Conservation (phyloP, 139 green algal species). For the Chlorokybus atmophyticus region DNA sequence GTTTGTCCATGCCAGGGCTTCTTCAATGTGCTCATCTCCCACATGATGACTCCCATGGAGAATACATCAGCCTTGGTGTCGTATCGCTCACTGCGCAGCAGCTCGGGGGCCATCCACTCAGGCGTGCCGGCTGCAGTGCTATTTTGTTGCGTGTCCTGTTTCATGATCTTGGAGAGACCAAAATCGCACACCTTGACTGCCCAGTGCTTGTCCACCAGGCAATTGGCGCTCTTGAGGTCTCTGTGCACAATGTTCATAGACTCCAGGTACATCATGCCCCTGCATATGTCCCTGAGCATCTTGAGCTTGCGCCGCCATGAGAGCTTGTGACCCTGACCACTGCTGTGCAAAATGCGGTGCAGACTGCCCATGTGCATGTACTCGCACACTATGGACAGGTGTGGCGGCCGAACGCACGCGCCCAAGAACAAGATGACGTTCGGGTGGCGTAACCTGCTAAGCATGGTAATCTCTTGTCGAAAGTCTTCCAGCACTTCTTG, state of each 20-base stretch:
- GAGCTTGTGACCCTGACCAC: constrained; percentile 9
- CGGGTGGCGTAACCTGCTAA: constrained; percentile 38
- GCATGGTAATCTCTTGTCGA: constrained; percentile 16
- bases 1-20: constrained; percentile 36
- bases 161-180: constrained; percentile 19
- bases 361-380: constrained; percentile 47
- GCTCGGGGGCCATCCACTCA: constrained; percentile 28
- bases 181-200: constrained; percentile 28
- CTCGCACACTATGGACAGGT: constrained; percentile 58
- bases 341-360: constrained; percentile 47
- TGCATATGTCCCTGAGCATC: constrained; percentile 21
- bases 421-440: constrained; percentile 61
- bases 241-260: constrained; percentile 25
- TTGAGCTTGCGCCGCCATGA: constrained; percentile 12
- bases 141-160: background rate
- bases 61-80: constrained; percentile 21
- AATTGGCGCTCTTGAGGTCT: constrained; percentile 28
- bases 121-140: constrained; percentile 11
- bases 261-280: constrained; percentile 30
- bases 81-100: constrained; percentile 19
- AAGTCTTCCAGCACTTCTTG: constrained; percentile 20
- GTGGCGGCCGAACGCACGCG: constrained; percentile 25
- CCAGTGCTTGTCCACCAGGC: constrained; percentile 29
- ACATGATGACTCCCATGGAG: constrained; percentile 26
- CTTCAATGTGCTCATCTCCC: constrained; percentile 73